Percentiles rank a stretch among this genome's conserved stretches.
These are phyloP conservation scores for Nadsonia starkeyi-henricii DNA, from an alignment of 1,139 yeast species.

Conservation along the genomic window DNA sequence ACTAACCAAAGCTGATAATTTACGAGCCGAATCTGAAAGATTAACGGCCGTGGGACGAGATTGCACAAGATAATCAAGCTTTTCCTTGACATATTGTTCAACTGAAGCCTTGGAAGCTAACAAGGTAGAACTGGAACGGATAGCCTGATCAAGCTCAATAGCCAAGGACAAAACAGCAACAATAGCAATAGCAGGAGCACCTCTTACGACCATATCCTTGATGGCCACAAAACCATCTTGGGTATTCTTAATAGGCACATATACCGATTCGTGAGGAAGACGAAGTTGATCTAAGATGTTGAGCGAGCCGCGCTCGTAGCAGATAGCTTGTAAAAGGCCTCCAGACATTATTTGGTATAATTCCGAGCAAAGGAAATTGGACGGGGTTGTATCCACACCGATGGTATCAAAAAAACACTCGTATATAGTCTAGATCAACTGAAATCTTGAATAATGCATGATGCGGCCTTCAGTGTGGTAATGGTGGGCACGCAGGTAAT, in stretches of 20 bases:
- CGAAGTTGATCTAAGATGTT: slow-evolving; percentile 66
- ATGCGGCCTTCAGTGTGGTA: not conserved
- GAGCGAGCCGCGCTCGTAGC: slow-evolving; percentile 41
- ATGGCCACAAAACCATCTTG: slow-evolving; percentile 73
- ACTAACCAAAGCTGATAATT: slow-evolving; percentile 29
- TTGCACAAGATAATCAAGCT: slow-evolving; percentile 52
- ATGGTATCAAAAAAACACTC: too few relatives aligned
- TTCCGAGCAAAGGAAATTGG: too few relatives aligned
- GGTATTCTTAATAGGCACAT: slow-evolving; percentile 43
- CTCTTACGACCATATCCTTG: slow-evolving; percentile 85
- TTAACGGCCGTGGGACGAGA: slow-evolving; percentile 96
- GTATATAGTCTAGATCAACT: too few relatives aligned
- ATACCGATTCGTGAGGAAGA: slow-evolving; percentile 66
- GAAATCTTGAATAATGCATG: too few relatives aligned
- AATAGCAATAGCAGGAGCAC: slow-evolving; percentile 97
- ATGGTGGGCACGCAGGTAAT: not conserved
- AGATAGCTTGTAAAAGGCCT: slow-evolving; percentile 39
- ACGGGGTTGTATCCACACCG: too few relatives aligned
- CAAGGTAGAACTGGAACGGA: slow-evolving; percentile 1
- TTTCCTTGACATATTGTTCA: slow-evolving; percentile 16
- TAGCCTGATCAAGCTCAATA: slow-evolving; percentile 36
- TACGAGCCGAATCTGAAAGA: slow-evolving; percentile 61
- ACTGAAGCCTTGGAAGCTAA: slow-evolving; percentile 7
- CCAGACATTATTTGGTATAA: not conserved
- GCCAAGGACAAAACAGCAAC: slow-evolving; percentile 83